Base-by-base conservation (phyloP, 2,329 filamentous ascomycete genomes). In the Pestalotiopsis sp. region DNA sequence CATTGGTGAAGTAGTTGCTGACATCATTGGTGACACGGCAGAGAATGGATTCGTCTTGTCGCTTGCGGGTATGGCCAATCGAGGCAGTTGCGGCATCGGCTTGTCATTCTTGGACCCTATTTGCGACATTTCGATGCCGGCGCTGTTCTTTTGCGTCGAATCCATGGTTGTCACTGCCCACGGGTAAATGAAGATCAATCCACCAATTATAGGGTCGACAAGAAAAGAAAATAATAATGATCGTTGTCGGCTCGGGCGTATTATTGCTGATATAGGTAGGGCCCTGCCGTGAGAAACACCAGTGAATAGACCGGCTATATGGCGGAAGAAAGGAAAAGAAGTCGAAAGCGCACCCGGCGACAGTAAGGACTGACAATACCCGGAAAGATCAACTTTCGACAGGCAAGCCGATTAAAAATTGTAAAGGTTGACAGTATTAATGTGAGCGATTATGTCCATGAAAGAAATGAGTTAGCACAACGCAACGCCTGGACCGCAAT, bases 331-430 rank as follows among this genome's bases (percentile, higher is more conserved):
- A 63, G 14, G 39, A 7, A 23, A 13, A 13, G 38, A 49, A 52
- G 14, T 36, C n/a, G 23, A 36, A 49, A 52, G 62, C 38, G 20
- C 27, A 31, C 25, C 38, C 38, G 59, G 64, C 27, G 41, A 39
- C 57, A 57, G 67, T 62, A 25, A 67, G 74, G 72, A 67, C 72
- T 74, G 74, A 69, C 66, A 74, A 72, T 73, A 73, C 74, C 74
- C 69, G 64, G 70, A 75, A 76, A 77, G 76, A 68, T 77, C 76
- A 76, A 77, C 75, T 76, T 73, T 73, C 68, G 73, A 72, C 73
- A 76, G 76, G 57, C 69, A 72, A 75, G 71, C 63, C 38, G 49
- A 60, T 61, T 49, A 60, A 23, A 41, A 58, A 66, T 65, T 52
- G 65, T 25, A 20, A 27, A 39, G 59, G 59, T 41, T 39, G 17